Evolutionary conservation across 768 basidiomycete genomes (phyloP), one percentile per base, ranked within the genome.

Genomic region (Paxillus involutus): DNA sequence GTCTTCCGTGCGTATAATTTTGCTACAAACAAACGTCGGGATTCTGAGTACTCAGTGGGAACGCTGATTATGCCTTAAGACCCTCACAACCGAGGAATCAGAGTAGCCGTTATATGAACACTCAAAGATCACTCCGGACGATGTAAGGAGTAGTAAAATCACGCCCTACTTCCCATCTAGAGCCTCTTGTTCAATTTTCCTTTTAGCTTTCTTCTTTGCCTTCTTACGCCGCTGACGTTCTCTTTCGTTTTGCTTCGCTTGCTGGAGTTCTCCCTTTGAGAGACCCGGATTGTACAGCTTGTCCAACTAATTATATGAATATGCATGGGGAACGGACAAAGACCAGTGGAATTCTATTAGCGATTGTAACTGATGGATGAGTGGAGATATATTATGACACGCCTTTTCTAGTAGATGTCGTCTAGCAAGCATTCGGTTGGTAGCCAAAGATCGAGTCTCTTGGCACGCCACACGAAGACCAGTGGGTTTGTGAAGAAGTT

Each of bases 381-480:
- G 19, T 37, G 56, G 52, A 53, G 48, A 65, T 68, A 55, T 59
- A 61, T 62, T 52, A 61, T 58, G 57, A 80, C 81, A 76, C 71
- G 77, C 91, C 84, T 90, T 93, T 71, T 92, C 86, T 39, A 86
- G 63, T 49, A 98, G 65, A 58, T 83, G 74, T 58, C 80, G 82
- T 56, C 94, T 78, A 14, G 94, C 94, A 26, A 88, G 67, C 65
- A 82, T 83, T 59, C 94, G 76, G 64, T 98, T 98, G 59, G 85
- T 79, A 30, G 82, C 74, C 44, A 94, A 72, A 3, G 92, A 94
- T 43, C 94, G 86, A 6, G 94, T 94, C 63, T 91, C 85, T 70
- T 98, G 94, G 65, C 91, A 94, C 4, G 83, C 75, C 13, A 96
- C 89, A 37, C 94, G 85, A 47, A 95, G 78, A 6, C 93, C 91